Evolutionary conservation across 73 alveolate species (phyloP).

Genomic region (Vitrella brassicaformis): DNA sequence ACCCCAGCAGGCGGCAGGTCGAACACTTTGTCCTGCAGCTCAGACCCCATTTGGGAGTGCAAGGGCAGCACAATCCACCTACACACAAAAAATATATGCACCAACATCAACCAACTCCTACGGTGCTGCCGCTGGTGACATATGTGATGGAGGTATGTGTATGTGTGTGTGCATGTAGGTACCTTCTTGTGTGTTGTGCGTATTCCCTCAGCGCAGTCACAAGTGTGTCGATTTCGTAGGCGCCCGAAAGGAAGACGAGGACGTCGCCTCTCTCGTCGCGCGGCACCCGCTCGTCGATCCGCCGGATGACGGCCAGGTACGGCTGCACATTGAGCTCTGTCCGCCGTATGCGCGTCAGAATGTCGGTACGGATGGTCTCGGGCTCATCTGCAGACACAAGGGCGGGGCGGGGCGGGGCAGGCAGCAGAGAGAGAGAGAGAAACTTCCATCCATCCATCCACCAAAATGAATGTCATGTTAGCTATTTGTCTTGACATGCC

Average conservation of each 20-base stretch:
- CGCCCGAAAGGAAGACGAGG: constrained; percentile 78
- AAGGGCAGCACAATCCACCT: constrained; percentile 55
- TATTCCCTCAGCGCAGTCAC: constrained; percentile 29
- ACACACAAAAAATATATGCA: too few species aligned
- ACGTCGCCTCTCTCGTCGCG: constrained; percentile 65
- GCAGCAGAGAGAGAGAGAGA: neutral
- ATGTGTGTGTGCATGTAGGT: constrained; percentile 3
- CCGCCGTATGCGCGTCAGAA: too few species aligned
- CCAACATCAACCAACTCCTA: too few species aligned
- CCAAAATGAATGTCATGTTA: neutral
- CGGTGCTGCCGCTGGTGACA: too few species aligned
- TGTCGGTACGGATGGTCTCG: constrained; percentile 19
- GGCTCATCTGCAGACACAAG: constrained; percentile 7
- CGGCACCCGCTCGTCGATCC: constrained; percentile 1
- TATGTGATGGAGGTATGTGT: too few species aligned
- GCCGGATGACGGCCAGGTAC: neutral
- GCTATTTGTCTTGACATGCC: neutral
- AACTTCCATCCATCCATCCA: neutral
- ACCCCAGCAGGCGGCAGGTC: constrained; percentile 66
- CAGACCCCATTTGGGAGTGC: constrained; percentile 72
- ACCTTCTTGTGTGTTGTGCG: constrained; percentile 21
- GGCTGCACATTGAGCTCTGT: neutral
- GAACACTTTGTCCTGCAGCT: constrained; percentile 72
- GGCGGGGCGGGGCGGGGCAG: neutral
- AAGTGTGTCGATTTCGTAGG: constrained; percentile 66